Percentiles rank a stretch among this genome's conserved stretches.
Evolutionary conservation across 1,139 yeast genomes (phyloP).

Genomic region (Sugiyamaella novakii): DNA sequence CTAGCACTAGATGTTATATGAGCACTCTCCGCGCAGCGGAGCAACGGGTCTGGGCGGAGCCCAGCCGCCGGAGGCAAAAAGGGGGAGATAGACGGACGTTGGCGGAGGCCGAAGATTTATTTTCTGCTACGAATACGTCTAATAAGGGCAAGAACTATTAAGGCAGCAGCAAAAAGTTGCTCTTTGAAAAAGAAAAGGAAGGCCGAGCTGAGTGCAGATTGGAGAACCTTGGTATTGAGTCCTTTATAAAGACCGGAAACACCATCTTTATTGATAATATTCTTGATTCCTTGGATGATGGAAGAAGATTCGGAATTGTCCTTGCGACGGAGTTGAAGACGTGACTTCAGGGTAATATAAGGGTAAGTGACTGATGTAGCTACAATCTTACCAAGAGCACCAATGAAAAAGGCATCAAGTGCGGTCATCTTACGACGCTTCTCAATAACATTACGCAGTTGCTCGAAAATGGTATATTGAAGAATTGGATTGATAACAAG

Average conservation of each 20-base stretch:
- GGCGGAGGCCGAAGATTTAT: not conserved
- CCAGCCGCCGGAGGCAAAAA: conserved; percentile 8
- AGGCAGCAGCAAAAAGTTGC: conserved; percentile 53
- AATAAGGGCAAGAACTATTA: conserved; percentile 36
- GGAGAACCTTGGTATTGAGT: conserved; percentile 73
- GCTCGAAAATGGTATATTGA: conserved; percentile 91
- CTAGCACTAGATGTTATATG: not conserved
- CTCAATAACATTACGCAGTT: conserved; percentile 66
- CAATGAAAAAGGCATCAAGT: conserved; percentile 76
- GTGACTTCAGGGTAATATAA: conserved; percentile 79
- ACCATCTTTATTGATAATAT: conserved; percentile 70
- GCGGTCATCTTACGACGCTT: conserved; percentile 56
- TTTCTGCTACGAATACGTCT: conserved; percentile 28
- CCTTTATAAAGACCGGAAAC: conserved; percentile 79
- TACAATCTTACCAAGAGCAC: conserved; percentile 84
- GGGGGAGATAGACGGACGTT: not conserved
- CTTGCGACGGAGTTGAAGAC: conserved; percentile 72
- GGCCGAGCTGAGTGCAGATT: conserved; percentile 86
- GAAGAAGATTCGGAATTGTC: conserved; percentile 36
- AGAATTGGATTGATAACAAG: conserved; percentile 86
- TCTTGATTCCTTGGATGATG: conserved; percentile 41
- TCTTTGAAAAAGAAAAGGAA: conserved; percentile 90
- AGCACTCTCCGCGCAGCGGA: not conserved
- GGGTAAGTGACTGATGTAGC: conserved; percentile 91
- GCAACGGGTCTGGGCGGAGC: conserved; percentile 10